phyloP scores from a whole-genome alignment of 192 early-diverging fungal genomes.

The Coemansia sp. region DNA sequence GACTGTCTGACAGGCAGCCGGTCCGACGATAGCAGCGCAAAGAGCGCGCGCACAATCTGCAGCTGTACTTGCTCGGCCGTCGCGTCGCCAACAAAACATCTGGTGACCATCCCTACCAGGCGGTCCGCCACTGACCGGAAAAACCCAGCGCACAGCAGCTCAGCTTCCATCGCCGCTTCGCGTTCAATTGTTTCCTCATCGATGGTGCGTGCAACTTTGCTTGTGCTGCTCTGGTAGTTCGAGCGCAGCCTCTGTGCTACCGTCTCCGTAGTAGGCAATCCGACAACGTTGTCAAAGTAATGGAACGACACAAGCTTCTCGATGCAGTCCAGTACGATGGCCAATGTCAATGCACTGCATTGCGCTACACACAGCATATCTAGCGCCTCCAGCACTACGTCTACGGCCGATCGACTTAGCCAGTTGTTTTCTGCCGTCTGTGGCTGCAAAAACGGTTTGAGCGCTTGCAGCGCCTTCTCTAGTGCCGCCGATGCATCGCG shows the following conservation, averaged over 20 bases:
- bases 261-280: constrained; percentile 11
- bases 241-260: constrained; percentile 14
- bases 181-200: constrained; percentile 9
- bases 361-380: constrained; percentile 72
- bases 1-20: constrained; percentile 71
- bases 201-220: not conserved
- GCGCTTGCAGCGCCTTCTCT: constrained; percentile 44
- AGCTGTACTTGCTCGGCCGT: constrained; percentile 87
- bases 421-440: constrained; percentile 13
- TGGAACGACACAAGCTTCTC: constrained; percentile 77
- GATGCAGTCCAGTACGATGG: constrained; percentile 78
- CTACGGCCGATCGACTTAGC: constrained; percentile 26
- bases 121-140: constrained; percentile 23
- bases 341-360: constrained; percentile 60
- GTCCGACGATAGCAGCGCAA: constrained; percentile 76
- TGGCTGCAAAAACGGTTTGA: constrained; percentile 16
- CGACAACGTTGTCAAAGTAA: constrained; percentile 55
- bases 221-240: constrained; percentile 14
- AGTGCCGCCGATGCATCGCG: constrained; percentile 57
- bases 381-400: constrained; percentile 68
- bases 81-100: constrained; percentile 75
- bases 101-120: constrained; percentile 77
- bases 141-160: constrained; percentile 3
- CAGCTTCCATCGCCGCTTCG: constrained; percentile 16
- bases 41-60: constrained; percentile 90